These are phyloP conservation scores for Oryza australiensis DNA, from an alignment of 176 grass and related monocot genomes.

Conservation along the genomic window DNA sequence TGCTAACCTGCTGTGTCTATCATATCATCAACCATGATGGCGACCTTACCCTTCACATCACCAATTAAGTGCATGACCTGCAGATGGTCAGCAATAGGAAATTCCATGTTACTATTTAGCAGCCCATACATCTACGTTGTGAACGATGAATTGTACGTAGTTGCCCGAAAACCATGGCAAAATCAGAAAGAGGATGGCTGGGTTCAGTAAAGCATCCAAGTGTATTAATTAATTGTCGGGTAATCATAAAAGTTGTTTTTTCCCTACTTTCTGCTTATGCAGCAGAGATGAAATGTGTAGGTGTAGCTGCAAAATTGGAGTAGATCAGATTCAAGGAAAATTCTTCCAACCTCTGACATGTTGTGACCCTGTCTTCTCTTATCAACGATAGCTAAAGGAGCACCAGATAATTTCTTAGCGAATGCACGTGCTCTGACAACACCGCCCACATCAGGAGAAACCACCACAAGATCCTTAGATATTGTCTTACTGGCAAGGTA, in stretches of 20 bases:
- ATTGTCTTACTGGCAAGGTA: conserved; percentile 90
- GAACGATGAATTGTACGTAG: not conserved
- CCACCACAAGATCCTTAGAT: conserved; percentile 88
- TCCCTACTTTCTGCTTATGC: not conserved
- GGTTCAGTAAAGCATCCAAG: not conserved
- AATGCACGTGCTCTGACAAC: conserved; percentile 88
- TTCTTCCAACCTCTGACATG: conserved; percentile 61
- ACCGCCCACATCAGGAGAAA: conserved; percentile 96
- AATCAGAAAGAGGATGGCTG: not conserved
- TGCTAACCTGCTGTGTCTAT: conserved; percentile 91
- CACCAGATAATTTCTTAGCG: conserved; percentile 87
- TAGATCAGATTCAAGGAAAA: not conserved
- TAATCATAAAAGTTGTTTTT: not conserved
- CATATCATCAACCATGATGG: conserved; percentile 97
- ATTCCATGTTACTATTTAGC: conserved; percentile 4
- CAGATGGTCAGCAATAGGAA: conserved; percentile 9
- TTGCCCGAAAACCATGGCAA: not conserved
- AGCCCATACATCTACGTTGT: not conserved
- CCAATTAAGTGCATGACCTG: conserved; percentile 99
- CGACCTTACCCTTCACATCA: conserved; percentile 94
- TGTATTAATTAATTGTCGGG: not conserved
- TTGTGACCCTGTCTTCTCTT: conserved; percentile 99
- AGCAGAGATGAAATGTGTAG: not conserved
- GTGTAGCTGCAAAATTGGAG: not conserved
- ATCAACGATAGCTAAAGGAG: conserved; percentile 93